Base-by-base conservation (phyloP, 2,329 filamentous ascomycete genomes). In the Neofusicoccum cordaticola region DNA sequence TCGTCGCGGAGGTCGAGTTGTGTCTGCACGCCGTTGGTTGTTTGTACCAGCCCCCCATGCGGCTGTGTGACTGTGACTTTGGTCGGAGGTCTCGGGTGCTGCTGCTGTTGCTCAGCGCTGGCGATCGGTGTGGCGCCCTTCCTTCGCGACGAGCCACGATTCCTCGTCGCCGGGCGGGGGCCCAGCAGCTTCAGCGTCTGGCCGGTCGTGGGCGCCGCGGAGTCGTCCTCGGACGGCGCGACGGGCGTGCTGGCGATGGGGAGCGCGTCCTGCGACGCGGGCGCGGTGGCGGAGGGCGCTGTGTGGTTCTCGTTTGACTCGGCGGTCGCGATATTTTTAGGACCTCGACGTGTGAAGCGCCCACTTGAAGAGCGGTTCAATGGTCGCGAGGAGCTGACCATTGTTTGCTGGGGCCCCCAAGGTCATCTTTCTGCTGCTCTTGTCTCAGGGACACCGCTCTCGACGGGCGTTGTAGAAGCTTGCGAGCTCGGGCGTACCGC, bases 31-130 rank as follows among this genome's bases (percentile, higher is more conserved):
- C 79, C 79, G 70, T 82, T 81, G 64, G 79, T 74, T 22, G 77
- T 77, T 70, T 77, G 74, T 44, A 79, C 67, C 48, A 82, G 69
- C 61, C 74, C 72, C 39, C 63, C 79, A 71, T 80, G 76, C 61
- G 79, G 78, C 68, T 79, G 74, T 71, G 76, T 74, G 65, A 79
- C 74, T 62, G 76, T 77, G 69, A 80, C 71, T 66, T 77, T 79
- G 68, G 74, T 78, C 35, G 79, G 80, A 52, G 80, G 79, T 70
- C 71, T 71, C 62, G 73, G 67, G 52, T 64, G 66, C 56, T 60
- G 56, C 41, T 60, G 56, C 56, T 60, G 56, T 60, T 60, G 56
- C 39, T 65, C 64, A 62, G 63, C 45, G 63, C 51, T 62, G 65
- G 41, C 62, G 62, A 60, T 65, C 48, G 48, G 41, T 45, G 52